Base-by-base conservation (phyloP, 805 yeast genomes). In the Candida patagonica region DNA sequence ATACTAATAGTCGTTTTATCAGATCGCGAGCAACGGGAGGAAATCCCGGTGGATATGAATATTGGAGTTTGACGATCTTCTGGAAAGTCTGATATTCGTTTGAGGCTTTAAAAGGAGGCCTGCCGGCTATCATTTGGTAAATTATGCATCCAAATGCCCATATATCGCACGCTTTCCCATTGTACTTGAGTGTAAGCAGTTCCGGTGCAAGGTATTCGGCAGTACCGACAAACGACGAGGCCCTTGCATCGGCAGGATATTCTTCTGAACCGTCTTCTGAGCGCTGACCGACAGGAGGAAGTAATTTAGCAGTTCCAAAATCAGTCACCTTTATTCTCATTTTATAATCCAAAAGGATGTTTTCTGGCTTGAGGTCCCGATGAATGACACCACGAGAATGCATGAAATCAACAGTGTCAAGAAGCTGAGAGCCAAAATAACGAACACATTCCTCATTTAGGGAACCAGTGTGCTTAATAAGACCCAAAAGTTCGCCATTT, bases 201-300 rank as follows among this genome's bases (percentile, higher is more conserved):
- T 92, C 98, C 0, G 97, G 98, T 0, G 95, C 80, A 2, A 92
- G 96, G 55, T 88, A 88, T 56, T 88, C 96, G 0, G 97, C 97
- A 1, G 98, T 89, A 0, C 98, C 98, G 2, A 89, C 97, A 65
- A 89, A 92, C 0, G 96, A 87, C 5, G 55, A 55, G 15, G 66
- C 61, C 12, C 67, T 62, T 26, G 57, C 63, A 22, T 62, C 68
- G n/a, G 54, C 58, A 2, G 61, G 63, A 40, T 56, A 57, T 10
- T 45, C 46, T 9, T 44, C 44, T 15, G 46, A 44, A 4, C 47
- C 67, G 23, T 42, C 41, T 19, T 50, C 49, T 21, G 42, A 37
- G 8, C 31, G 25, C n/a, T n/a, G n/a, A 13, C 49, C 48, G 29
- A 51, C 46, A 15, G 55, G 38, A 23, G 73, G 74, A 12, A 84